Evolutionary conservation across 169 alveolate genomes (phyloP).

Genomic region (Plasmodium relictum): DNA sequence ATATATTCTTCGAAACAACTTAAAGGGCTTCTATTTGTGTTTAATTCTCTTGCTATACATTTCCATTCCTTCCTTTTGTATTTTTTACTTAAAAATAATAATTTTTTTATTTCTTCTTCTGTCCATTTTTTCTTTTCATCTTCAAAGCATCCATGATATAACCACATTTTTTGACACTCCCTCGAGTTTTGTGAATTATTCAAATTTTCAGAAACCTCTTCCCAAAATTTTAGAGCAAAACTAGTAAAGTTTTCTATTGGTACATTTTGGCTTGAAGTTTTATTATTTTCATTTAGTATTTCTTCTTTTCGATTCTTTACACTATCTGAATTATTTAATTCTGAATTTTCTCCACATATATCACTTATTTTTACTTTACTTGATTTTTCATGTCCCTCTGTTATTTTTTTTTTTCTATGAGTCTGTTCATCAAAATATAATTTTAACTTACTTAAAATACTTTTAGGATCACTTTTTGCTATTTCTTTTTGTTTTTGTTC

Average conservation of each 20-base stretch:
- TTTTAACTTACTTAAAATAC: conserved; percentile 32
- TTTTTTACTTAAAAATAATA: conserved; percentile 42
- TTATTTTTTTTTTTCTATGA: background rate
- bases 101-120: conserved; percentile 38
- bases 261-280: background rate
- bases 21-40: conserved; percentile 69
- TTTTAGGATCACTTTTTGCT: conserved; percentile 29
- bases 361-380: background rate
- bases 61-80: conserved; percentile 50
- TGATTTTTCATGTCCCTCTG: background rate
- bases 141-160: conserved; percentile 65
- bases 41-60: conserved; percentile 64
- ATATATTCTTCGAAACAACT: conserved; percentile 61
- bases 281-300: no score
- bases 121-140: conserved; percentile 70
- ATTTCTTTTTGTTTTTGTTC: conserved; percentile 24
- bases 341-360: background rate
- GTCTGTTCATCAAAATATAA: conserved; percentile 18
- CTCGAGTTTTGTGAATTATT: conserved; percentile 11
- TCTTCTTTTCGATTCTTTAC: background rate
- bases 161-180: conserved; percentile 73
- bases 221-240: conserved; percentile 53
- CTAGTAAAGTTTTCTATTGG: conserved; percentile 7
- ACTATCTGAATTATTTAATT: background rate
- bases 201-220: conserved; percentile 24